Evolutionary conservation across 2,329 filamentous ascomycete genomes (phyloP).

Genomic region (Curvularia spicifera): DNA sequence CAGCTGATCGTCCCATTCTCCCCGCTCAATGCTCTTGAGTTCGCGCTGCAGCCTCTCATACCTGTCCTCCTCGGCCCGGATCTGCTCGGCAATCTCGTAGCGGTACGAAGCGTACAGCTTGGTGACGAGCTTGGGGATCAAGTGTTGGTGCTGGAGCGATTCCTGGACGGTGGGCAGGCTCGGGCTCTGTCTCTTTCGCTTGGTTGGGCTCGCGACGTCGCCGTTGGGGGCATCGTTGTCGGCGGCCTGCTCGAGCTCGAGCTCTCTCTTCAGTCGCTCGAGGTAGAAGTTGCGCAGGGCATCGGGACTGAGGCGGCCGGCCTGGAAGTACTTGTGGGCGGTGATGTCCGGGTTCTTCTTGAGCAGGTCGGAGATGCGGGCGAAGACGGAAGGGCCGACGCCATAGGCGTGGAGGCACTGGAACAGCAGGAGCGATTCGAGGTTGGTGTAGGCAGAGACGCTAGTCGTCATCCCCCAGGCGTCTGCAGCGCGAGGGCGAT

Average conservation of each 20-base stretch:
- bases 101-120: constrained; percentile 78
- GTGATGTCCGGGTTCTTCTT: constrained; percentile 75
- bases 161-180: constrained; percentile 70
- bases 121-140: constrained; percentile 73
- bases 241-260: constrained; percentile 58
- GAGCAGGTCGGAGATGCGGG: constrained; percentile 74
- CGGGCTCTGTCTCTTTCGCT: constrained; percentile 72
- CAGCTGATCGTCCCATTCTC: constrained; percentile 58
- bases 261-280: constrained; percentile 75
- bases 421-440: constrained; percentile 86
- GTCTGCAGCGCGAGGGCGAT: constrained; percentile 40
- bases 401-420: constrained; percentile 76
- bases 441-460: constrained; percentile 74
- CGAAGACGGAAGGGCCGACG: constrained; percentile 69
- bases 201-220: constrained; percentile 60
- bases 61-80: constrained; percentile 74
- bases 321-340: constrained; percentile 73
- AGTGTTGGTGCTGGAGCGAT: constrained; percentile 68
- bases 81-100: constrained; percentile 70
- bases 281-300: constrained; percentile 81
- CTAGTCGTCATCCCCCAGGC: constrained; percentile 63
- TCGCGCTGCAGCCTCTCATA: constrained; percentile 71
- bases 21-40: constrained; percentile 70
- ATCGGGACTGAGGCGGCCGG: constrained; percentile 74
- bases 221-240: constrained; percentile 52